phyloP scores from a whole-genome alignment of 106 monocot genomes.

The Triglochin maritima region DNA sequence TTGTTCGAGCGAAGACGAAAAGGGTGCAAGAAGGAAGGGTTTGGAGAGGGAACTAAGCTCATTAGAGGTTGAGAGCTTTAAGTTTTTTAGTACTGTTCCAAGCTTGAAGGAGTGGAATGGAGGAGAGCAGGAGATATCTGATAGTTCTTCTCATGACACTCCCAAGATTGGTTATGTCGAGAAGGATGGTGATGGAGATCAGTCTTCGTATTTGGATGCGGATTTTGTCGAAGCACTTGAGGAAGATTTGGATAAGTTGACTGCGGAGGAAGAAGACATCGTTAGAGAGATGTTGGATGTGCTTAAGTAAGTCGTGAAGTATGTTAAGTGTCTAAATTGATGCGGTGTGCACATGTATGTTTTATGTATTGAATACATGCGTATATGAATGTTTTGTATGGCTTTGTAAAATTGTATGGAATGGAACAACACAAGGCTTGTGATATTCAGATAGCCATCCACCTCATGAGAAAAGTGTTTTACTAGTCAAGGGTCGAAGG shows the following conservation, averaged over 20 bases:
- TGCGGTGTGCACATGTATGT: no score
- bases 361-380: no score
- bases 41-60: constrained; percentile 33
- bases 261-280: constrained; percentile 37
- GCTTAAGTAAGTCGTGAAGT: not conserved
- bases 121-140: constrained; percentile 55
- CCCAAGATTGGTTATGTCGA: constrained; percentile 46
- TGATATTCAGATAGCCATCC: no score
- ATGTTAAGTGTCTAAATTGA: no score
- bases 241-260: constrained; percentile 34
- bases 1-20: not conserved
- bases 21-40: constrained; percentile 25
- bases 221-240: constrained; percentile 40
- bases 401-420: no score
- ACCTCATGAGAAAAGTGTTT: no score
- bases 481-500: no score
- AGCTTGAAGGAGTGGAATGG: constrained; percentile 62
- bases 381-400: no score
- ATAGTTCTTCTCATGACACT: constrained; percentile 47
- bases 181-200: not conserved
- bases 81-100: constrained; percentile 31
- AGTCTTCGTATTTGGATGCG: constrained; percentile 20
- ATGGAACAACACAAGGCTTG: no score
- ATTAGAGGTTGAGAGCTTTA: constrained; percentile 36
- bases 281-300: constrained; percentile 20